Conservation (phyloP, 371 early-diverging fungal genomes). For the Saksenaea vasiformis region DNA sequence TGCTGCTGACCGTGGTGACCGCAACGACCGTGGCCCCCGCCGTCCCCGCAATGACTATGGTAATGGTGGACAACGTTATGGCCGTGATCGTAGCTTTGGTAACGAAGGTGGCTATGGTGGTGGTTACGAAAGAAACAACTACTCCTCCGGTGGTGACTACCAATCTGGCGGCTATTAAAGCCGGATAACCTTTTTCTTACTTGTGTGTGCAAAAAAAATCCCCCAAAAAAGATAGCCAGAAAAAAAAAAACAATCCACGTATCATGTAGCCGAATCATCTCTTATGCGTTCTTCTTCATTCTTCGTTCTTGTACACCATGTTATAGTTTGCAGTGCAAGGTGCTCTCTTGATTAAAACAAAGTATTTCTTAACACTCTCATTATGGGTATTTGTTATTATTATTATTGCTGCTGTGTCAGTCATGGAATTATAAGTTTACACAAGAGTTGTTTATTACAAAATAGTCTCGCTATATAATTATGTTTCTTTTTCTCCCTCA, state of each 20-base stretch:
- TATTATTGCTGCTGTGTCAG: background rate
- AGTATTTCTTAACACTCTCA: no score
- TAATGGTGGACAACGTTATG: background rate
- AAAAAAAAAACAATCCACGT: background rate
- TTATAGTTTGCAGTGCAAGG: no score
- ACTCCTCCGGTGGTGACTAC: background rate
- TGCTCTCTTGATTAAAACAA: no score
- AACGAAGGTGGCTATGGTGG: background rate
- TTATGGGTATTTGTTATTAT: background rate
- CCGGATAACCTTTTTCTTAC: background rate
- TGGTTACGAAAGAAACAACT: background rate
- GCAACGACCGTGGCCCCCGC: no score
- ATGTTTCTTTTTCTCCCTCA: background rate
- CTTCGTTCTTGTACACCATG: no score
- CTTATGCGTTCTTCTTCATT: background rate
- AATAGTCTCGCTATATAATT: background rate
- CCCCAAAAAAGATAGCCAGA: background rate
- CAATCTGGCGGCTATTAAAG: conserved; percentile 1
- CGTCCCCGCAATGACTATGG: conserved; percentile 5
- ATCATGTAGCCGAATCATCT: background rate
- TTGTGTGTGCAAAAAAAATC: background rate
- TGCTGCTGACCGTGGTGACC: conserved; percentile 2
- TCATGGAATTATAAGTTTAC: background rate
- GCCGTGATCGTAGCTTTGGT: background rate
- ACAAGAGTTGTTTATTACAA: background rate